Evolutionary conservation across 306 rosid species (phyloP).

Genomic region (Lablab purpureus): DNA sequence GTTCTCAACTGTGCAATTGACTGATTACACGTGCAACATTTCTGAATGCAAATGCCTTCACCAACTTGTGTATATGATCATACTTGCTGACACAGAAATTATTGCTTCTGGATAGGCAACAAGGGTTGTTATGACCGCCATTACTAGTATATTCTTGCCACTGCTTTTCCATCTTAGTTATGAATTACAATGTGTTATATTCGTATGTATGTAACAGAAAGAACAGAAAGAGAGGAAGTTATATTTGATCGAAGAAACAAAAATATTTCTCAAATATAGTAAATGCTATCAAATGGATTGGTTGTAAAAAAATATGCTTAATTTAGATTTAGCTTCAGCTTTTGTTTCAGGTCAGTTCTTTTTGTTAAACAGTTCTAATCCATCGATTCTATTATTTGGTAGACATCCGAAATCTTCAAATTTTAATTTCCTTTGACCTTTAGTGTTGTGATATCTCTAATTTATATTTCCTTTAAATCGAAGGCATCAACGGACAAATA

Average conservation of each 20-base stretch:
- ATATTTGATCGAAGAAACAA: constrained; percentile 30
- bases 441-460: too few relatives aligned
- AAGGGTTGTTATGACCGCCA: constrained; percentile 15
- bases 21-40: constrained; percentile 36
- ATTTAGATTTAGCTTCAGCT: constrained; percentile 23
- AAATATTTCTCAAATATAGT: constrained; percentile 10
- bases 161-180: constrained; percentile 16
- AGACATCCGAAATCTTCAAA: too few relatives aligned
- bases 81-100: constrained; percentile 36
- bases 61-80: constrained; percentile 42
- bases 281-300: constrained; percentile 38
- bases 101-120: constrained; percentile 17
- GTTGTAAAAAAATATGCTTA: background rate
- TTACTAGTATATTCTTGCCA: constrained; percentile 21
- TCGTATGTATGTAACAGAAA: constrained; percentile 40
- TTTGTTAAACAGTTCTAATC: too few relatives aligned
- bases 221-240: constrained; percentile 7
- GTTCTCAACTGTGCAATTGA: constrained; percentile 64
- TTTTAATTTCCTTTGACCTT: too few relatives aligned
- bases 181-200: constrained; percentile 25
- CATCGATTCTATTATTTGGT: too few relatives aligned
- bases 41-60: constrained; percentile 27
- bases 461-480: too few relatives aligned
- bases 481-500: too few relatives aligned
- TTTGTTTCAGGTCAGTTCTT: background rate